phyloP scores from a whole-genome alignment of 2,329 filamentous ascomycete genomes.

The Colletotrichum sp. region DNA sequence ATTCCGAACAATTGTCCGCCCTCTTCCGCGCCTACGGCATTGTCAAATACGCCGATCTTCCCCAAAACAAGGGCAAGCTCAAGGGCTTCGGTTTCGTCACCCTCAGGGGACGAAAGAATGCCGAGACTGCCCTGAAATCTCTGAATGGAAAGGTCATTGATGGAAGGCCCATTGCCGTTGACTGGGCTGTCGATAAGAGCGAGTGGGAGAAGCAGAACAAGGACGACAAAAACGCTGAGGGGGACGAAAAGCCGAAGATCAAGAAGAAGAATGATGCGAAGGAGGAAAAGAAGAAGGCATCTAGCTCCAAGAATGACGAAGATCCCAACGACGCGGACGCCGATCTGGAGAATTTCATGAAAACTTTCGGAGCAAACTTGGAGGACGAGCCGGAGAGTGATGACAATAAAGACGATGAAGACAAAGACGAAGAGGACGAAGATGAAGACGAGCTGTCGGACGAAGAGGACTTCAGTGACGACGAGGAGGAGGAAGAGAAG shows the following conservation, averaged over 20 bases:
- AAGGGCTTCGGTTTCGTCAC: constrained; percentile 94
- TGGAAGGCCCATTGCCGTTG: constrained; percentile 86
- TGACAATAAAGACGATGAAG: constrained; percentile 51
- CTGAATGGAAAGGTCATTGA: constrained; percentile 92
- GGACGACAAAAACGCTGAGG: constrained; percentile 28
- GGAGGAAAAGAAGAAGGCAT: constrained; percentile 30
- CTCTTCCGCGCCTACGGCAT: constrained; percentile 91
- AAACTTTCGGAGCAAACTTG: constrained; percentile 61
- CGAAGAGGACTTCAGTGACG: constrained; percentile 43
- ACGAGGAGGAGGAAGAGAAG: constrained; percentile 39
- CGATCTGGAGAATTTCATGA: constrained; percentile 60
- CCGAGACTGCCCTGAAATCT: constrained; percentile 82
- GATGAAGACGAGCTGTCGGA: constrained; percentile 52
- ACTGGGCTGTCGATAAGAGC: constrained; percentile 94
- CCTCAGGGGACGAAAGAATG: constrained; percentile 86
- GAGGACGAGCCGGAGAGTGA: constrained; percentile 62
- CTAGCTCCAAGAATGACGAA: constrained; percentile 36
- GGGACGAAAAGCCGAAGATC: constrained; percentile 27
- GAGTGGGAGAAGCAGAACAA: constrained; percentile 75
- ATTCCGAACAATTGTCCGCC: constrained; percentile 76
- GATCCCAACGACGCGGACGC: constrained; percentile 47
- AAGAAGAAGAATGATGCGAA: constrained; percentile 41
- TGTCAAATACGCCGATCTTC: constrained; percentile 85
- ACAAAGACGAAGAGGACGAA: constrained; percentile 46
- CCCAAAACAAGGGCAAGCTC: constrained; percentile 76